phyloP scores from a whole-genome alignment of 768 basidiomycete genomes.

The Auricularia cornea region DNA sequence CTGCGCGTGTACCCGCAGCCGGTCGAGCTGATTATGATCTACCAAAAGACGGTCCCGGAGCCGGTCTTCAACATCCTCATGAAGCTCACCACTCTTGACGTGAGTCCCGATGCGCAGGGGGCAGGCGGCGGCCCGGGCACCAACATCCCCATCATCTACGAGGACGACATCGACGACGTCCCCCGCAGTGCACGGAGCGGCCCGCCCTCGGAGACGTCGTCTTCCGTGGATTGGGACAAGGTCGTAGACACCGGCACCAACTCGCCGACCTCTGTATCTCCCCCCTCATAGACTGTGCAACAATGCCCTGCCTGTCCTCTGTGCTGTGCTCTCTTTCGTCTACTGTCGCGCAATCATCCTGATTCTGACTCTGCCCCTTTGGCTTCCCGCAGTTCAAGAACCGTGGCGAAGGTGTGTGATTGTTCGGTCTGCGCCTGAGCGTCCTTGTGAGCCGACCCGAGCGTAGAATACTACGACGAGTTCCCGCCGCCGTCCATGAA shows the following conservation, averaged over 20 bases:
- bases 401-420: conserved; percentile 60
- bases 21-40: conserved; percentile 89
- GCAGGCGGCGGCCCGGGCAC: conserved; percentile 18
- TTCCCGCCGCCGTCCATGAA: conserved; percentile 72
- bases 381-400: conserved; percentile 44
- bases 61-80: conserved; percentile 77
- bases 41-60: conserved; percentile 82
- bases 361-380: conserved; percentile 11
- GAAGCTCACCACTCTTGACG: conserved; percentile 82
- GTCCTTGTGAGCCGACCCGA: not conserved
- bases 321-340: conserved; percentile 5
- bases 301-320: not conserved
- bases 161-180: conserved; percentile 32
- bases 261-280: conserved; percentile 9
- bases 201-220: conserved; percentile 74
- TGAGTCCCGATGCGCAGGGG: conserved; percentile 46
- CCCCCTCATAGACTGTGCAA: conserved; percentile 11
- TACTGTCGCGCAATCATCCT: conserved; percentile 2
- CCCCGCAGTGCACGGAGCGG: conserved; percentile 45
- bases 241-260: conserved; percentile 41
- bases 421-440: not conserved
- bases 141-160: conserved; percentile 4
- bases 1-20: conserved; percentile 92
- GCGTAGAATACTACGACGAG: conserved; percentile 61
- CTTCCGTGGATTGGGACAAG: conserved; percentile 83